Evolutionary conservation across 192 early-diverging fungal species (phyloP).

Genomic region (Entomortierella chlamydospora): DNA sequence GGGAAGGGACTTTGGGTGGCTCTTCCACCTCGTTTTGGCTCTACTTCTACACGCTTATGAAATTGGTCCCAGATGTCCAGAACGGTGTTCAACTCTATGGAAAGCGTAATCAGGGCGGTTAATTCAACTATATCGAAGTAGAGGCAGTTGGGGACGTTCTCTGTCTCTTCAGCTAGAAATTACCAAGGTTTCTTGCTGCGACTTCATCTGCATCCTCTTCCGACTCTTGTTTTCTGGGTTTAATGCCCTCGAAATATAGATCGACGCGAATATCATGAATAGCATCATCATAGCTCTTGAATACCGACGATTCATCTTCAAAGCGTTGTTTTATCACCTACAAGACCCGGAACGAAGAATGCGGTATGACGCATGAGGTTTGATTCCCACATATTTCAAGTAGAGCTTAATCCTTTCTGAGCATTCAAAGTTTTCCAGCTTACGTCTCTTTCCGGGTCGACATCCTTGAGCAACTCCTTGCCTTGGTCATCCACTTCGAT

Average conservation of each 20-base stretch:
- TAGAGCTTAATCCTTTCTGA: not conserved
- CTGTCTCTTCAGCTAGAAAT: not conserved
- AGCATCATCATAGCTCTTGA: constrained; percentile 55
- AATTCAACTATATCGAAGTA: not conserved
- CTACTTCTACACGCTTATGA: constrained; percentile 36
- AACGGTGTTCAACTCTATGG: constrained; percentile 24
- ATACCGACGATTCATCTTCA: constrained; percentile 44
- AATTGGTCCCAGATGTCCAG: constrained; percentile 39
- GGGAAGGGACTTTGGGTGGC: constrained; percentile 35
- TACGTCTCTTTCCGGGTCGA: constrained; percentile 55
- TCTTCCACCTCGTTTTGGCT: constrained; percentile 38
- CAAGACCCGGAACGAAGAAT: not conserved
- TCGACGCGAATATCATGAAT: constrained; percentile 51
- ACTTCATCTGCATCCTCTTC: constrained; percentile 37
- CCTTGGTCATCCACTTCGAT: constrained; percentile 57
- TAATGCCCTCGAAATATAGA: constrained; percentile 44
- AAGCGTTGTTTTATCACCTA: constrained; percentile 57
- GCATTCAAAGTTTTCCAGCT: constrained; percentile 8
- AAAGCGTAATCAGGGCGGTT: not conserved
- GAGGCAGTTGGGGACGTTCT: too few species aligned
- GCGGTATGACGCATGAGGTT: not conserved
- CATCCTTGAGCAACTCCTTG: constrained; percentile 56
- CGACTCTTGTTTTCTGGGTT: constrained; percentile 35
- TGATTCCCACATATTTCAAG: not conserved
- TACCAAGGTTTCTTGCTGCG: constrained; percentile 27